Base-by-base conservation (phyloP, 371 early-diverging fungal genomes). In the Mitosporidium daphniae region DNA sequence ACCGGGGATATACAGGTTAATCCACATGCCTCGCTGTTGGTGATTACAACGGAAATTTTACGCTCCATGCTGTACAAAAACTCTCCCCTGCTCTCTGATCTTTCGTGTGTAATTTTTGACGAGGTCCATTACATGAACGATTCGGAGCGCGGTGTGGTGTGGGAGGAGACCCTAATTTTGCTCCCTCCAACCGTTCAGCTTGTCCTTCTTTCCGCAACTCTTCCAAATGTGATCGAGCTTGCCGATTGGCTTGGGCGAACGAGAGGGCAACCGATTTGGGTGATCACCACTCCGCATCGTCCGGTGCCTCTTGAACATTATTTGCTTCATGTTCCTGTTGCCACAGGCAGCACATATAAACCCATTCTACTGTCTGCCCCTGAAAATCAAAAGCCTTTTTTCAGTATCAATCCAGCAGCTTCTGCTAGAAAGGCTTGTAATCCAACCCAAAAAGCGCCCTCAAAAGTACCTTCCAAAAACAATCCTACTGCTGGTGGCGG, bases 151-250 rank as follows among this genome's bases (percentile, higher is more conserved):
- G 98, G 98, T 28, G 91, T 94, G 1, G 94, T 94, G 4, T 97
- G 98, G 98, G 98, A 97, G 47, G 98, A 97, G 44, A 84, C 82
- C n/a, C 82, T 97, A 29, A 93, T 94, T 36, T 78, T 93, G 86
- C 49, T 97, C 3, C 94, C 84, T 2, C 56, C 66, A 0, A 82
- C 84, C 40, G 65, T 82, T 3, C 74, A 54, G 8, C 46, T 97
- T 8, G 72, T 97, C 29, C 40, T 94, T 21, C 52, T 97, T 11
- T 82, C 82, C 15, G 98, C 98, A 0, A 97, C 98, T 5, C 82
- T 93, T 6, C 86, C 91, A n/a, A 97, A 97, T 44, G 72, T 84
- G 2, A 52, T 59, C 35, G 95, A 97, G 44, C 91, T 97, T 58
- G 82, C 86, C 12, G 84, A 78, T 25, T 97, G 98, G 98, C 77